phyloP scores from a whole-genome alignment of 805 yeast species.

The Lipomyces oligophaga region DNA sequence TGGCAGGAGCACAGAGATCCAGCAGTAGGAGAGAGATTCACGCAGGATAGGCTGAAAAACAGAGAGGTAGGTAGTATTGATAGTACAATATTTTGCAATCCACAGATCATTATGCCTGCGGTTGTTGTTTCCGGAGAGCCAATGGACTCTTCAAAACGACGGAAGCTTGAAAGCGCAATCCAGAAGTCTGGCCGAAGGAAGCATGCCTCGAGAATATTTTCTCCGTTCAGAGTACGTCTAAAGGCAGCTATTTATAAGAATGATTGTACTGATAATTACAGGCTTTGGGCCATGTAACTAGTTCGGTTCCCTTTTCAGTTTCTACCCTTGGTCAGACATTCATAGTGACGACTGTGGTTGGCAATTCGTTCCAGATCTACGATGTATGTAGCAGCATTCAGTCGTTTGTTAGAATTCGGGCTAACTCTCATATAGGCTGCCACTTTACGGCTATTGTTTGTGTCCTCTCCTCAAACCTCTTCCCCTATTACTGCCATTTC shows the following conservation, averaged over 20 bases:
- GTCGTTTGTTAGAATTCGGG: background rate
- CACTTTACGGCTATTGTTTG: conserved; percentile 77
- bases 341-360: conserved; percentile 85
- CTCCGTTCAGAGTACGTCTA: conserved; percentile 67
- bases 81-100: too few relatives aligned
- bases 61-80: too few relatives aligned
- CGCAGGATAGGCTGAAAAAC: too few relatives aligned
- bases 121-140: too few relatives aligned
- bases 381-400: conserved; percentile 48
- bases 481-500: conserved; percentile 64
- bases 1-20: too few relatives aligned
- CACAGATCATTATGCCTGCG: too few relatives aligned
- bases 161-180: too few relatives aligned
- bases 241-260: background rate
- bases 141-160: too few relatives aligned
- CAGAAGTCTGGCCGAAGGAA: too few relatives aligned
- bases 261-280: conserved; percentile 5
- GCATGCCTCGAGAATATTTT: conserved; percentile 57
- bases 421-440: conserved; percentile 42
- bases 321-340: conserved; percentile 86
- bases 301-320: conserved; percentile 76
- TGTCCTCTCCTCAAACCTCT: conserved; percentile 74
- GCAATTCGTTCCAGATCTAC: conserved; percentile 83
- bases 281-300: conserved; percentile 80
- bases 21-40: too few relatives aligned